Conservation (phyloP, 2,329 filamentous ascomycete species). For the Apiospora kogelbergensis region DNA sequence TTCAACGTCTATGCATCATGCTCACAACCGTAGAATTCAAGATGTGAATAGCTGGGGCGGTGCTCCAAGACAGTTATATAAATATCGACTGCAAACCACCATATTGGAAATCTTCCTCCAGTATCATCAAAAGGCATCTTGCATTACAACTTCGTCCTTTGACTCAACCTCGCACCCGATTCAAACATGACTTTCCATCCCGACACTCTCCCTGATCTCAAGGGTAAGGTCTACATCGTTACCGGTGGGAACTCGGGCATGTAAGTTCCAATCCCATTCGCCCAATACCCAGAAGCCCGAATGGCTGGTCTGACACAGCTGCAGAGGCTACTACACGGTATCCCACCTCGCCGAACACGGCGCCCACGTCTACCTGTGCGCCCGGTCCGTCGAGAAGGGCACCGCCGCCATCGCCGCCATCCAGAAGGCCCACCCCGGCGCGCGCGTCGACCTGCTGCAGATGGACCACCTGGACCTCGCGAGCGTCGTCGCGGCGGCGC, state of each 20-base stretch:
- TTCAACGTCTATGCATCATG: slow-evolving; percentile 21
- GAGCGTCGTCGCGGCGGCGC: slow-evolving; percentile 36
- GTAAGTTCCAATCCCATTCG: slow-evolving; percentile 26
- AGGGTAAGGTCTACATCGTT: slow-evolving; percentile 42
- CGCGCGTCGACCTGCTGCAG: slow-evolving; percentile 33
- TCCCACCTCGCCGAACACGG: slow-evolving; percentile 35
- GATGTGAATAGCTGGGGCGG: no score
- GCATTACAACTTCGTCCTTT: neutral
- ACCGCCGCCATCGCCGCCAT: slow-evolving; percentile 32
- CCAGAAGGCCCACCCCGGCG: slow-evolving; percentile 29
- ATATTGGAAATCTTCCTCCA: neutral
- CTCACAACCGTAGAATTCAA: slow-evolving; percentile 19
- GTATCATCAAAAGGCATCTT: slow-evolving; percentile 14
- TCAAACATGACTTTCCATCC: slow-evolving; percentile 38
- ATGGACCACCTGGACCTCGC: slow-evolving; percentile 36
- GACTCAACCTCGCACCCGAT: slow-evolving; percentile 10
- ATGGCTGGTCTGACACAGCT: slow-evolving; percentile 16
- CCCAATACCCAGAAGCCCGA: slow-evolving; percentile 12
- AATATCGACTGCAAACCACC: no score
- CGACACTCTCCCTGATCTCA: slow-evolving; percentile 41
- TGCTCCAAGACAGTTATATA: no score
- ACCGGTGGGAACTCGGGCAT: slow-evolving; percentile 47
- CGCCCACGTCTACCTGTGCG: slow-evolving; percentile 41
- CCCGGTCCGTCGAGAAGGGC: slow-evolving; percentile 36
- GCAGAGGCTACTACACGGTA: slow-evolving; percentile 36